phyloP scores from a whole-genome alignment of 345 rosid genomes.

The Murraya koenigii region DNA sequence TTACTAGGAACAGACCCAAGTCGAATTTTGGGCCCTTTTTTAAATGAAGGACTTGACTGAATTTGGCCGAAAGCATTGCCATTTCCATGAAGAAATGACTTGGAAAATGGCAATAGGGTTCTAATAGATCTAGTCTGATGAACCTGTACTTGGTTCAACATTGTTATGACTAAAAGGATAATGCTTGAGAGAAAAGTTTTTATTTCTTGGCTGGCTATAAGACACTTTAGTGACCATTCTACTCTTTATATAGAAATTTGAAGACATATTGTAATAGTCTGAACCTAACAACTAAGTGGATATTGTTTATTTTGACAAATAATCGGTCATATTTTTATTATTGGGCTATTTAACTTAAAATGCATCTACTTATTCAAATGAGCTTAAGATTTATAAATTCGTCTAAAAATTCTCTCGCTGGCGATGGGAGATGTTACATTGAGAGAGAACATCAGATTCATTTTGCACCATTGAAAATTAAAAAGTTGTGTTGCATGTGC shows the following conservation, averaged over 20 bases:
- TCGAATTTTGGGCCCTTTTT: constrained; percentile 3
- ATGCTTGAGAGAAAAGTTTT: background rate
- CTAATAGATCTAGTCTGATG: constrained; percentile 12
- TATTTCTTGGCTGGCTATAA: background rate
- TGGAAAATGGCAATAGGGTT: constrained; percentile 16
- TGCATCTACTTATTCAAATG: too few species aligned
- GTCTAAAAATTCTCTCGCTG: too few species aligned
- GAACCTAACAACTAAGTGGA: too few species aligned
- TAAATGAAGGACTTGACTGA: background rate
- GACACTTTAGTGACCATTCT: background rate
- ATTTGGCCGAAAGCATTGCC: background rate
- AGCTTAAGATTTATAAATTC: too few species aligned
- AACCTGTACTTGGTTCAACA: constrained; percentile 34
- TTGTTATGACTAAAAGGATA: background rate
- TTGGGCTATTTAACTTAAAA: too few species aligned
- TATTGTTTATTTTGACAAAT: too few species aligned
- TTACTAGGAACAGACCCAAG: background rate
- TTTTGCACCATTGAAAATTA: too few species aligned
- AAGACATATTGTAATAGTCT: too few species aligned
- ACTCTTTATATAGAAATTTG: background rate
- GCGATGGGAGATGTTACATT: too few species aligned
- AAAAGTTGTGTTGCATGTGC: too few species aligned
- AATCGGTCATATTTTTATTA: too few species aligned
- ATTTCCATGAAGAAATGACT: constrained; percentile 32
- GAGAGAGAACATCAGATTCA: too few species aligned